Percentiles rank a stretch among this genome's conserved stretches.
Evolutionary conservation across 2,329 filamentous ascomycete species (phyloP).

Genomic region (Colletotrichum cuscutae): DNA sequence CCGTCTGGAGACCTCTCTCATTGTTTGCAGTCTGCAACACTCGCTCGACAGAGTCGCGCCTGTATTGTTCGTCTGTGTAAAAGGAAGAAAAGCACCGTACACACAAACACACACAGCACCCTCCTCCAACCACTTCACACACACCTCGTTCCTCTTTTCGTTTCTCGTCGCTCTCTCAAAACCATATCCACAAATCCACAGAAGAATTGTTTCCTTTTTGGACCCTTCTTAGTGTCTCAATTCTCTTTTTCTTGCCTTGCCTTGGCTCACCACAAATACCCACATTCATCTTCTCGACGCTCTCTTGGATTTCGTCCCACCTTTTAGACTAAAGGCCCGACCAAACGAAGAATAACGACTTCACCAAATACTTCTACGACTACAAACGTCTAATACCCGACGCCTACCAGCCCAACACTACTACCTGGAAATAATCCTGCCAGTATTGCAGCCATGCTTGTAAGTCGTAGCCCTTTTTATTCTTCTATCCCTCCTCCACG

Average conservation of each 20-base stretch:
- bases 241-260: conserved; percentile 10
- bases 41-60: conserved; percentile 24
- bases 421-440: neutral
- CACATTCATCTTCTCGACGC: conserved; percentile 21
- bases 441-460: conserved; percentile 21
- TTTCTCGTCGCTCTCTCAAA: conserved; percentile 36
- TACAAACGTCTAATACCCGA: neutral
- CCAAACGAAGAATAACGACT: conserved; percentile 10
- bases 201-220: conserved; percentile 13
- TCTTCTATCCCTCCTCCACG: conserved; percentile 7
- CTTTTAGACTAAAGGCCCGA: neutral
- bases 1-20: conserved; percentile 1
- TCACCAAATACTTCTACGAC: conserved; percentile 3
- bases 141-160: conserved; percentile 13
- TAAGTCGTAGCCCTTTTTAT: conserved; percentile 15
- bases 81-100: neutral
- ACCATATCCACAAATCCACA: conserved; percentile 3
- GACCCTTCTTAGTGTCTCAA: conserved; percentile 5
- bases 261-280: neutral
- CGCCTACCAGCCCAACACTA: neutral
- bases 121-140: neutral
- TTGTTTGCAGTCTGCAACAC: conserved; percentile 14
- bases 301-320: conserved; percentile 14
- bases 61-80: conserved; percentile 3
- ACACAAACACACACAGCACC: too few species aligned